Percentiles rank a stretch among this genome's conserved stretches.
These are phyloP conservation scores for Sambucus nigra DNA, from an alignment of 129 eudicot species.

Conservation along the genomic window DNA sequence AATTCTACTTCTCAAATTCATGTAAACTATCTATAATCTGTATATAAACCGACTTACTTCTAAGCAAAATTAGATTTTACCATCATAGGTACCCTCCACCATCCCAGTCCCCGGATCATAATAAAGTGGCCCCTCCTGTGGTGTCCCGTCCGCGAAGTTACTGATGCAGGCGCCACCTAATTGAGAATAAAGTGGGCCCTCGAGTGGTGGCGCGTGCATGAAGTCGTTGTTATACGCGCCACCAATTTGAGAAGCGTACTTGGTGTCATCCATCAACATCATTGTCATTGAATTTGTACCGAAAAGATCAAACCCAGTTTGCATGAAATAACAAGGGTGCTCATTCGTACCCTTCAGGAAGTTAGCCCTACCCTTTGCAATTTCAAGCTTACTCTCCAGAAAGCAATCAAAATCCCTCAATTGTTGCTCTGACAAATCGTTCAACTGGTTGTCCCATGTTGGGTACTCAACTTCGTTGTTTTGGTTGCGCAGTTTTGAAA, in stretches of 20 bases:
- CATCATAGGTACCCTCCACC: not conserved
- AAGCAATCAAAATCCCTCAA: not conserved
- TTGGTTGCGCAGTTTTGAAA: constrained; percentile 3
- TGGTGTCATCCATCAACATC: not conserved
- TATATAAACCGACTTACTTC: too few species aligned
- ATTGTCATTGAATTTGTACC: not conserved
- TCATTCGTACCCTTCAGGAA: not conserved
- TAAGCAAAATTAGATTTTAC: too few species aligned
- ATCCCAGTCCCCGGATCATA: not conserved
- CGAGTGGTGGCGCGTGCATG: not conserved
- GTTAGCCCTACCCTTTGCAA: constrained; percentile 7
- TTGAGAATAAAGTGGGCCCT: not conserved
- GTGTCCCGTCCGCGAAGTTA: not conserved
- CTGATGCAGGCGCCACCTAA: not conserved
- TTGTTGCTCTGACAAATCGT: not conserved
- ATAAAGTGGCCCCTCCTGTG: not conserved
- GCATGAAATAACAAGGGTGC: not conserved
- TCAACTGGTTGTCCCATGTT: not conserved
- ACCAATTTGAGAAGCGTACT: not conserved
- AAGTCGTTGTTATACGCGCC: not conserved
- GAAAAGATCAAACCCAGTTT: not conserved
- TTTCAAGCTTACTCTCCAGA: constrained; percentile 5
- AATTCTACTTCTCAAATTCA: too few species aligned
- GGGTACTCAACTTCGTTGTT: constrained; percentile 12
- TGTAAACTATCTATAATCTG: too few species aligned